Evolutionary conservation across 2,329 filamentous ascomycete genomes (phyloP).

Genomic region (Aspergillus nomiae): DNA sequence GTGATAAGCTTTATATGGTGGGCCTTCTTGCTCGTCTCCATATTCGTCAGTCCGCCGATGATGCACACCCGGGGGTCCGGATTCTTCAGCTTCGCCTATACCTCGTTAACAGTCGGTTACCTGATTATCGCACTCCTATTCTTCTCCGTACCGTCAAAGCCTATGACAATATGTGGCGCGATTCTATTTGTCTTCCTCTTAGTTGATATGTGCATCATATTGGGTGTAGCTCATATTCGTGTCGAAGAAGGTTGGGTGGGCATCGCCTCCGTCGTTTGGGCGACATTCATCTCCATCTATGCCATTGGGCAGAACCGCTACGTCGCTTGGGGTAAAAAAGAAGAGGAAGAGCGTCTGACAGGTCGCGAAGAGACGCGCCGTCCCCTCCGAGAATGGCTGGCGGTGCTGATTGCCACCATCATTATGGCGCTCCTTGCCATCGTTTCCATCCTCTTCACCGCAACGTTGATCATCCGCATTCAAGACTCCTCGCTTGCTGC

Average conservation of each 20-base stretch:
- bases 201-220: conserved; percentile 75
- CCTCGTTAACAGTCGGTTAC: conserved; percentile 74
- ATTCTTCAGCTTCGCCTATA: conserved; percentile 85
- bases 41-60: conserved; percentile 86
- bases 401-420: conserved; percentile 73
- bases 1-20: conserved; percentile 85
- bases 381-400: conserved; percentile 79
- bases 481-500: conserved; percentile 74
- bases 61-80: conserved; percentile 87
- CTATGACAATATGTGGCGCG: conserved; percentile 72
- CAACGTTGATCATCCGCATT: conserved; percentile 76
- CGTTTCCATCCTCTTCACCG: conserved; percentile 73
- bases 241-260: conserved; percentile 90
- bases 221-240: conserved; percentile 72
- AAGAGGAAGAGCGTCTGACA: conserved; percentile 90
- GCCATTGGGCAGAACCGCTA: conserved; percentile 76
- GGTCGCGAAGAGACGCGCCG: conserved; percentile 84
- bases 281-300: conserved; percentile 76
- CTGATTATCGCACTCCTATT: conserved; percentile 79
- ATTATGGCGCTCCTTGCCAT: conserved; percentile 69
- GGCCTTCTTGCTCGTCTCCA: conserved; percentile 82
- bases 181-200: conserved; percentile 68
- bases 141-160: conserved; percentile 80
- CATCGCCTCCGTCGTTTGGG: conserved; percentile 83
- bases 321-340: conserved; percentile 86